Evolutionary conservation across 139 green algal species (phyloP).

Genomic region (Chlamydomonas sp.): DNA sequence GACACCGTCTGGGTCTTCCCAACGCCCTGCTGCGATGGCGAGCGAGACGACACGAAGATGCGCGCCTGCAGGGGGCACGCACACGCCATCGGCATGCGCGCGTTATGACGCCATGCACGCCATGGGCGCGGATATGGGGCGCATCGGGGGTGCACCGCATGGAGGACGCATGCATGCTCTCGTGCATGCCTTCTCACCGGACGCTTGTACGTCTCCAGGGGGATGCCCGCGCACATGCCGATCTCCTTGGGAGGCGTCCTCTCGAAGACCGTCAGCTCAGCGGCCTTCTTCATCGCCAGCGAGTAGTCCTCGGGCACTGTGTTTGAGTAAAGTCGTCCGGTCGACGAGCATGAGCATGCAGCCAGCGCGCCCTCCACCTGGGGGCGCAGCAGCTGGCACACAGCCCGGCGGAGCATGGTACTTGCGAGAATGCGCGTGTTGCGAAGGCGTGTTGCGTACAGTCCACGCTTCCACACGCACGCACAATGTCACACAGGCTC

Average conservation of each 20-base stretch:
- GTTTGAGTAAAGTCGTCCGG: too few species aligned
- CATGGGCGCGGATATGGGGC: background rate
- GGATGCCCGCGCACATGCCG: conserved; percentile 40
- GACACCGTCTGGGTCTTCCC: conserved; percentile 44
- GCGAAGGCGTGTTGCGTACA: too few species aligned
- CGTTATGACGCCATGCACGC: background rate
- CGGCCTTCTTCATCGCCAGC: conserved; percentile 29
- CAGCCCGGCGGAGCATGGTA: too few species aligned
- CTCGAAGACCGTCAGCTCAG: conserved; percentile 14
- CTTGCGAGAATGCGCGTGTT: too few species aligned
- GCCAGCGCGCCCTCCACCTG: too few species aligned
- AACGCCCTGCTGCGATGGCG: conserved; percentile 58
- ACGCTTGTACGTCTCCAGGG: conserved; percentile 49
- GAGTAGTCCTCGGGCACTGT: conserved; percentile 27
- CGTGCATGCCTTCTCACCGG: conserved; percentile 33
- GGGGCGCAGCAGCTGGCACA: too few species aligned
- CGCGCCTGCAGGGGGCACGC: conserved; percentile 40
- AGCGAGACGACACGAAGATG: conserved; percentile 63
- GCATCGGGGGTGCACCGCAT: background rate
- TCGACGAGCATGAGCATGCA: too few species aligned
- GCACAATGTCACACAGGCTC: too few species aligned
- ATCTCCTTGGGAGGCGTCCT: conserved; percentile 27
- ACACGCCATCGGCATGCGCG: background rate
- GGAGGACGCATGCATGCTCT: background rate
- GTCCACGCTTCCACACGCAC: too few species aligned